Evolutionary conservation across 2,329 filamentous ascomycete species (phyloP), one percentile per base, ranked within the genome.

Genomic region (Orbilia ellipsospora): DNA sequence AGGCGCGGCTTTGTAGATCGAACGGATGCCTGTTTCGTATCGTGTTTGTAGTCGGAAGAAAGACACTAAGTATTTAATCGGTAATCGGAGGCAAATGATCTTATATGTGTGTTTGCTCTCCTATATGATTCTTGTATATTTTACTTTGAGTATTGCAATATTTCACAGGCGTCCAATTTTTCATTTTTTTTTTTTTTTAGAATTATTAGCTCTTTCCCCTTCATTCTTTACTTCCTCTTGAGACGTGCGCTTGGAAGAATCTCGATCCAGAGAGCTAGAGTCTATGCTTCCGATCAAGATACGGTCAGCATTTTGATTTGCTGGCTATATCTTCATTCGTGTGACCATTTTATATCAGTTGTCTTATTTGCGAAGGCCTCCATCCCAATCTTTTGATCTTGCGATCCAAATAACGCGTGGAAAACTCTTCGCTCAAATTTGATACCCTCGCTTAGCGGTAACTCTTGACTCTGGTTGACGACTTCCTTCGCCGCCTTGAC

Each of bases 391-490:
- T 98, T 99, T 84, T 99, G 95, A 83, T 99, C 95, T 84, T 92
- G 88, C 82, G 91, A 96, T 20, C 94, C 95, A 84, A 99, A 99
- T 80, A 97, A 81, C 26, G 90, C 88, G 83, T 99, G 95, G 86
- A 99, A 99, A 40, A 98, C 87, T 63, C 94, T 88, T 81, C 95
- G 87, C 87, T 99, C 95, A 83, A 89, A 98, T 84, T 99, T 95
- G 1, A 99, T 91, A 13, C 95, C 95, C 81, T 98, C 95, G 79
- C 91, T 86, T 73, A 99, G 84, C 2, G 90, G 86, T 79, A 97
- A 84, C 80, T 99, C 95, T 86, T 98, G 94, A 83, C 93, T 97
- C 89, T 97, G 98, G 83, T 98, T 97, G 67, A 99, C 94, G n/a
- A 95, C 94, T 86, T 99, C 95, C 87, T 99, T 99, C 69, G 88